These are phyloP conservation scores for Chalciporus sphaerocephalus DNA, from an alignment of 768 basidiomycete species.

Conservation along the genomic window DNA sequence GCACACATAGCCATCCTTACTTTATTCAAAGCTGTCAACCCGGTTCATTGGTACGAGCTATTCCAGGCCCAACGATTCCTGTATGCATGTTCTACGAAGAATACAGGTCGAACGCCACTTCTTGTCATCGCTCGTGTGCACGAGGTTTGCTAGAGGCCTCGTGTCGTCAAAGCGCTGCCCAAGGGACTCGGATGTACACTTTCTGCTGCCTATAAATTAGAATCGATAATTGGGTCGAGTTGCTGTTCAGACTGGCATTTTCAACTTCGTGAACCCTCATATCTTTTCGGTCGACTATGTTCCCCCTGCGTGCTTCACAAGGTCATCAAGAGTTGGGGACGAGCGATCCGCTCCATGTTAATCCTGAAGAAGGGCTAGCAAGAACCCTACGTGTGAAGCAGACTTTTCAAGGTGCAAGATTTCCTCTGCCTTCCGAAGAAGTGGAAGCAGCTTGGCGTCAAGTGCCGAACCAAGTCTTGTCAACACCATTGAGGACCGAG, in stretches of 20 bases:
- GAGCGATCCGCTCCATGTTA: constrained; percentile 7
- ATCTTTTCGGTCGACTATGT: not conserved
- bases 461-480: constrained; percentile 22
- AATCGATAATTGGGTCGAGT: constrained; percentile 12
- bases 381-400: constrained; percentile 15
- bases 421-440: constrained; percentile 17
- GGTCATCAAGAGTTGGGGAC: constrained; percentile 13
- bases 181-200: no score
- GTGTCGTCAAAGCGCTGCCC: constrained; percentile 23
- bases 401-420: constrained; percentile 10
- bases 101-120: constrained; percentile 11
- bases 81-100: constrained; percentile 3
- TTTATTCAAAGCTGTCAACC: not conserved
- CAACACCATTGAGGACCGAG: constrained; percentile 7
- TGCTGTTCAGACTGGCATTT: not conserved
- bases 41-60: not conserved
- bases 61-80: not conserved
- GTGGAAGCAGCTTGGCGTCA: constrained; percentile 22
- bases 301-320: constrained; percentile 4
- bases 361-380: constrained; percentile 12
- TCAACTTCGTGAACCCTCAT: not conserved
- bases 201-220: constrained; percentile 25
- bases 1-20: not conserved
- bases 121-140: constrained; percentile 2
- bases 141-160: constrained; percentile 24